Conservation (phyloP, 1,139 yeast genomes). For the Zhuliangozyma parablackwelliae region DNA sequence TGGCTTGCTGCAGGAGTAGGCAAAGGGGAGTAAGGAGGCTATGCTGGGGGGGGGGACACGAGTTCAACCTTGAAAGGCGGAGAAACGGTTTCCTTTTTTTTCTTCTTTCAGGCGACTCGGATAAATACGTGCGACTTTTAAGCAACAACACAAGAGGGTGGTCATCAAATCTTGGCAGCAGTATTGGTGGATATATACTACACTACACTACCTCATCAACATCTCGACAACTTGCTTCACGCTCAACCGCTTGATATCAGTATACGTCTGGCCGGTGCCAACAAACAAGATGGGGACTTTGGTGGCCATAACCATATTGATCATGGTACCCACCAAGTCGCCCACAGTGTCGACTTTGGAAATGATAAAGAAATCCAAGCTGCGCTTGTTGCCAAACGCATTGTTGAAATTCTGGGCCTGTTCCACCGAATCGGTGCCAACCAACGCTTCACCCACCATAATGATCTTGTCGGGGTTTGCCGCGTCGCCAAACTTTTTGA, state of each 20-base stretch:
- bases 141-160: too few relatives aligned
- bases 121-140: too few relatives aligned
- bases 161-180: too few relatives aligned
- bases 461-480: slow-evolving; percentile 95
- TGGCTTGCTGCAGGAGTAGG: too few relatives aligned
- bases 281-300: slow-evolving; percentile 92
- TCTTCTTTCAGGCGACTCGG: too few relatives aligned
- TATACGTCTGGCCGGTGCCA: slow-evolving; percentile 96
- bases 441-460: slow-evolving; percentile 98
- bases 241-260: slow-evolving; percentile 88
- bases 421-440: slow-evolving; percentile 94
- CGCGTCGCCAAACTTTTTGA: slow-evolving; percentile 91
- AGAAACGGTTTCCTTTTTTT: too few relatives aligned
- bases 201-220: slow-evolving; percentile 49
- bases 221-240: slow-evolving; percentile 90
- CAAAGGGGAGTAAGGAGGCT: too few relatives aligned
- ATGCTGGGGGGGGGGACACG: too few relatives aligned
- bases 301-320: slow-evolving; percentile 95
- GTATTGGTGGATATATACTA: too few relatives aligned
- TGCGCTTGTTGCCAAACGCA: slow-evolving; percentile 84
- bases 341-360: slow-evolving; percentile 98
- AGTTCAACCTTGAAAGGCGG: too few relatives aligned
- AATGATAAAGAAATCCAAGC: slow-evolving; percentile 84
- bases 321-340: slow-evolving; percentile 93
- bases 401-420: slow-evolving; percentile 91